Conservation (phyloP, 2,329 filamentous ascomycete species). For the Didymella exigua region DNA sequence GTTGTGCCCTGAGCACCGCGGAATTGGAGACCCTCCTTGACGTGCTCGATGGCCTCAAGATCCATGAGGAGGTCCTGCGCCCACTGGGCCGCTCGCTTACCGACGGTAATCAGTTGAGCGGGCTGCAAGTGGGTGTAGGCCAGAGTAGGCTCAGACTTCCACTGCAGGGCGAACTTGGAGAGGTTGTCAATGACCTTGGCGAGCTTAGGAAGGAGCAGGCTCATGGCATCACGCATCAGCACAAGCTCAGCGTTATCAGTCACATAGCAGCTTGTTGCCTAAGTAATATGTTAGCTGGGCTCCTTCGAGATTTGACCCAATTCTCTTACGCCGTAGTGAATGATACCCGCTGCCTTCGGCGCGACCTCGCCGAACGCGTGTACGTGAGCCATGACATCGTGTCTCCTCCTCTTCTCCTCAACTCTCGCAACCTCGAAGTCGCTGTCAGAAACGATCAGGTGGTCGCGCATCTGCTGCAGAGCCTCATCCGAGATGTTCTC, state of each 20-base stretch:
- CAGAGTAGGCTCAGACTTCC: slow-evolving; percentile 74
- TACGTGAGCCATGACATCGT: slow-evolving; percentile 72
- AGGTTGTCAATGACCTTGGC: slow-evolving; percentile 80
- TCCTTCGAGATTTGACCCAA: slow-evolving; percentile 39
- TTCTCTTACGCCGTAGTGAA: slow-evolving; percentile 69
- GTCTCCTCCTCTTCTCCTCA: slow-evolving; percentile 62
- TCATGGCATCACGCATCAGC: slow-evolving; percentile 73
- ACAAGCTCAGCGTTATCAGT: slow-evolving; percentile 55
- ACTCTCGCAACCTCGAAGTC: slow-evolving; percentile 56
- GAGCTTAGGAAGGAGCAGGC: slow-evolving; percentile 77
- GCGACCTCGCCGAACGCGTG: slow-evolving; percentile 75
- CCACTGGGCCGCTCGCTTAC: slow-evolving; percentile 74
- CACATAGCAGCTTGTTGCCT: slow-evolving; percentile 37
- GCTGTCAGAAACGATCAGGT: slow-evolving; percentile 53
- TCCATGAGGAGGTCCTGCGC: slow-evolving; percentile 78
- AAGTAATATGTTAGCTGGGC: slow-evolving; percentile 70
- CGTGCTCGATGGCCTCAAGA: slow-evolving; percentile 72
- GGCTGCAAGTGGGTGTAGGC: slow-evolving; percentile 77
- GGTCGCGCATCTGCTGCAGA: slow-evolving; percentile 53
- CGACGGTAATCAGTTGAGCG: slow-evolving; percentile 69
- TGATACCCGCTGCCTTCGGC: slow-evolving; percentile 79
- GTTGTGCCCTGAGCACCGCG: slow-evolving; percentile 64
- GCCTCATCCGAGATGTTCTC: slow-evolving; percentile 69
- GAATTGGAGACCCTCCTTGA: slow-evolving; percentile 72
- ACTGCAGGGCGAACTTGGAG: slow-evolving; percentile 71